These are phyloP conservation scores for Chimonanthus salicifolius DNA, from an alignment of 164 flowering plant genomes.

Conservation along the genomic window DNA sequence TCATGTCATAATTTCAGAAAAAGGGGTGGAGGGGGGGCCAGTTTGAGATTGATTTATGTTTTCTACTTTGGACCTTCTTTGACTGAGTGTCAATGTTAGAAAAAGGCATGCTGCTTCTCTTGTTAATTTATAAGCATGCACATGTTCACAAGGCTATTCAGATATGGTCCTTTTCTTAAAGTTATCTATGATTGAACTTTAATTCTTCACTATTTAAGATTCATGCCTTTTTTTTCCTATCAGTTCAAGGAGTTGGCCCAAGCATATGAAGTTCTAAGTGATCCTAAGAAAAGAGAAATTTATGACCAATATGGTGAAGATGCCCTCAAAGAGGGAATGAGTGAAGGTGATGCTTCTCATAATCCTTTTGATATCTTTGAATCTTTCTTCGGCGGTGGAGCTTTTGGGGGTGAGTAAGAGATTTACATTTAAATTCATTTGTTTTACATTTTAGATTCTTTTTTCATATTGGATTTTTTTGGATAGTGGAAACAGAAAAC, in stretches of 20 bases:
- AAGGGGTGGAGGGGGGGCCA: no score
- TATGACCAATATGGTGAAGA: slow-evolving; percentile 74
- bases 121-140: not conserved
- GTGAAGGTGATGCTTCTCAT: slow-evolving; percentile 43
- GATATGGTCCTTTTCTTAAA: not conserved
- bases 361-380: slow-evolving; percentile 57
- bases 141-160: not conserved
- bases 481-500: no score
- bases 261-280: slow-evolving; percentile 61
- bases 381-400: slow-evolving; percentile 46
- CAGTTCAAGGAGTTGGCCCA: slow-evolving; percentile 65
- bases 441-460: not conserved
- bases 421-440: no score
- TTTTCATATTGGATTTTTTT: not conserved
- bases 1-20: not conserved
- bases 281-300: slow-evolving; percentile 57
- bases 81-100: not conserved
- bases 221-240: not conserved
- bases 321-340: slow-evolving; percentile 65
- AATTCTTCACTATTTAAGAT: no score
- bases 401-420: slow-evolving; percentile 30
- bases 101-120: not conserved
- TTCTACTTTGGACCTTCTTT: not conserved
- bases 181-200: not conserved
- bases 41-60: not conserved